Conservation (phyloP, 441 rosid genomes). For the Breynia disticha region DNA sequence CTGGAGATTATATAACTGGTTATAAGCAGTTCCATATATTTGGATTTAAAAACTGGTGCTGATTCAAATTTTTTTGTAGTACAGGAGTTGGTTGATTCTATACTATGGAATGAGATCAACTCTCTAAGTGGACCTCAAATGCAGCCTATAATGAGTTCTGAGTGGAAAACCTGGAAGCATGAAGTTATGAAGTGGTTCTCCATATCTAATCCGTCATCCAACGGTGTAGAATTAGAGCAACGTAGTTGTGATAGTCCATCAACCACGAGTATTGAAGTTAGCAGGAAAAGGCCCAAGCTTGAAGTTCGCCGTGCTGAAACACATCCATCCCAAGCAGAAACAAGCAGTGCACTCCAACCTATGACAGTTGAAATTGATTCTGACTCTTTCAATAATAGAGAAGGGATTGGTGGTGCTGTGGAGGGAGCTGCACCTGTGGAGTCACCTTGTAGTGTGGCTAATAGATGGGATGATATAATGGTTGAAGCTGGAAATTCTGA, state of each 20-base stretch:
- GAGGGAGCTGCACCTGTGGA: slow-evolving; percentile 29
- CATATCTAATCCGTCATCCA: slow-evolving; percentile 36
- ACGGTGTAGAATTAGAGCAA: slow-evolving; percentile 34
- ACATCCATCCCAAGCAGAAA: slow-evolving; percentile 48
- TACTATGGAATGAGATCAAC: slow-evolving; percentile 75
- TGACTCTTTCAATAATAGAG: slow-evolving; percentile 44
- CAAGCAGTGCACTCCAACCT: slow-evolving; percentile 32
- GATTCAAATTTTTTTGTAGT: slow-evolving; percentile 12
- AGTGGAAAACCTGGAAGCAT: slow-evolving; percentile 99
- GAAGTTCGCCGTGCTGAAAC: slow-evolving; percentile 92
- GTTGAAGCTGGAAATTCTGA: slow-evolving; percentile 50
- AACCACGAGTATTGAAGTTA: slow-evolving; percentile 38
- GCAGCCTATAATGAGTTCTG: slow-evolving; percentile 64
- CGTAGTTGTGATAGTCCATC: slow-evolving; percentile 33
- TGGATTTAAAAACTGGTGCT: no score
- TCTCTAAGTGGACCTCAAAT: slow-evolving; percentile 57
- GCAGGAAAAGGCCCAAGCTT: slow-evolving; percentile 84
- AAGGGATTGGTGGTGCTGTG: slow-evolving; percentile 25
- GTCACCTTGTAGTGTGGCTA: slow-evolving; percentile 42
- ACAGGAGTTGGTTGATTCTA: slow-evolving; percentile 76
- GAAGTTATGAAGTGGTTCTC: slow-evolving; percentile 84
- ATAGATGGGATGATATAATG: slow-evolving; percentile 64
- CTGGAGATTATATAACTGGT: neutral
- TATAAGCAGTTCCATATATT: no score
- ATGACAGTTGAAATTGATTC: slow-evolving; percentile 48